Evolutionary conservation across 257 asterid species (phyloP).

Genomic region (Verbascum thapsus): DNA sequence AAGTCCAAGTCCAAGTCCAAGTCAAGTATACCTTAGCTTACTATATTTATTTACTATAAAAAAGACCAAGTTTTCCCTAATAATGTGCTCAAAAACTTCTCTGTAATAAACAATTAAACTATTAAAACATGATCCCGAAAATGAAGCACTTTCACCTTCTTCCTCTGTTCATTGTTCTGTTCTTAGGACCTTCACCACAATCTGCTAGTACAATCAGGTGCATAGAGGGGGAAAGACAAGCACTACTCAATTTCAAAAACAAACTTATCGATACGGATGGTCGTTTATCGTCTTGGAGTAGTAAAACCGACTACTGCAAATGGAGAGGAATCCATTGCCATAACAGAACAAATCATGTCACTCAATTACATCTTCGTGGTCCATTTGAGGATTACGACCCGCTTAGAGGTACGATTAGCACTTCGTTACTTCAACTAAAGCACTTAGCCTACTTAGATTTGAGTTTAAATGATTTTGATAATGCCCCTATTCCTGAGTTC

Average conservation of each 20-base stretch:
- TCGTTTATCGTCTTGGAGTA: conserved; percentile 1
- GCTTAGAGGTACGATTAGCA: conserved; percentile 18
- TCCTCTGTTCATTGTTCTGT: no score
- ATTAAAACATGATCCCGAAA: no score
- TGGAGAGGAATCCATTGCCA: conserved; percentile 3
- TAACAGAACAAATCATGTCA: not conserved
- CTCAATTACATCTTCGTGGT: not conserved
- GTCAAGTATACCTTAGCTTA: no score
- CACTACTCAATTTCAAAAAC: conserved; percentile 6
- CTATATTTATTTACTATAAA: no score
- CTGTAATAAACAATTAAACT: no score
- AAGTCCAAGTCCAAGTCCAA: no score
- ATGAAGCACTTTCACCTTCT: no score
- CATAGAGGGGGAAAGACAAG: conserved; percentile 6
- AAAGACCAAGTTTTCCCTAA: no score
- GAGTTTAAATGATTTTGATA: conserved; percentile 10
- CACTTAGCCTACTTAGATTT: conserved; percentile 24
- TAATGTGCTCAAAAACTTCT: no score
- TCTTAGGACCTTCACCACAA: no score
- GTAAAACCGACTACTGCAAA: not conserved
- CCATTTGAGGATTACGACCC: not conserved
- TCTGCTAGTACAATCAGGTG: not conserved
- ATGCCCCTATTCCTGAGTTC: conserved; percentile 7
- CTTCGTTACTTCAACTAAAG: conserved; percentile 16
- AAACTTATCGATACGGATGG: not conserved